A percentile compares a stretch with the other conserved stretches of the same genome.
Conservation (phyloP, 129 eudicot species). For the Chrysanthemum lavandulifolium region DNA sequence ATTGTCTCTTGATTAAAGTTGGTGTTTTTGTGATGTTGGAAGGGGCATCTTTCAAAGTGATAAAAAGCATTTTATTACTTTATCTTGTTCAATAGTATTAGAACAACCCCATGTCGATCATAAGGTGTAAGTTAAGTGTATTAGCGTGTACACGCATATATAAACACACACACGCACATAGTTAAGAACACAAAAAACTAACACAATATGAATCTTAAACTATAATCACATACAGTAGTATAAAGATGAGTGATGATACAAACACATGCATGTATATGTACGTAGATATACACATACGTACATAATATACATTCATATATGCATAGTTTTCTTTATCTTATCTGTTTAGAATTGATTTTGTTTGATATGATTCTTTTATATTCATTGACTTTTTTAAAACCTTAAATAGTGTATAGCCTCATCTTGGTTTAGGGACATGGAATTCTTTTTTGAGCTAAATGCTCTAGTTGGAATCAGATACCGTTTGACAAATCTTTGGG, state of each 20-base stretch:
- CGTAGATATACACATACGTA: neutral
- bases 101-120: no score
- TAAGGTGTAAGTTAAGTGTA: neutral
- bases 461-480: conserved; percentile 24
- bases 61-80: conserved; percentile 19
- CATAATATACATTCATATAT: no score
- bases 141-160: neutral
- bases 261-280: neutral
- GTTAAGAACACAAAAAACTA: no score
- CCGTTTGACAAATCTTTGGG: conserved; percentile 27
- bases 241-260: no score
- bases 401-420: neutral
- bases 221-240: no score
- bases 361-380: neutral
- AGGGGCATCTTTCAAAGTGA: conserved; percentile 45
- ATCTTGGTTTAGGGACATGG: neutral
- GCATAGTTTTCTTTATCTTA: neutral
- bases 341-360: conserved; percentile 9
- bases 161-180: no score
- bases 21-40: conserved; percentile 34
- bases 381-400: neutral
- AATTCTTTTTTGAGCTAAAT: conserved; percentile 1
- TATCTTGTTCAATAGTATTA: conserved; percentile 16
- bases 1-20: conserved; percentile 62
- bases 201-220: no score